phyloP scores from a whole-genome alignment of 345 rosid species.

The Salix arbutifolia region DNA sequence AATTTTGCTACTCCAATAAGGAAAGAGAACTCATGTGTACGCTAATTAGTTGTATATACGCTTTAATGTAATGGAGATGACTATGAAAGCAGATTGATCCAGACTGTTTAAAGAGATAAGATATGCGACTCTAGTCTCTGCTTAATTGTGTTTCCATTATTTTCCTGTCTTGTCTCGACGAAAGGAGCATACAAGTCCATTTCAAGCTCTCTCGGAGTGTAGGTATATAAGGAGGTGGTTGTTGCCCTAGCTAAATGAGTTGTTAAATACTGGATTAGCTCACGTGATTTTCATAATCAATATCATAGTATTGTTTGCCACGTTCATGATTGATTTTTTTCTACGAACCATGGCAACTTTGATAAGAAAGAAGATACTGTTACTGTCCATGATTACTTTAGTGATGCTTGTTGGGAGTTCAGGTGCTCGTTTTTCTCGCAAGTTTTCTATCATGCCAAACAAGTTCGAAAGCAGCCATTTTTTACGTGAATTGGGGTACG shows the following conservation, averaged over 20 bases:
- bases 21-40: not conserved
- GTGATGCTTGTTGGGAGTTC: conserved; percentile 14
- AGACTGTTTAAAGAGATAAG: not conserved
- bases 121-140: not conserved
- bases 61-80: conserved; percentile 21
- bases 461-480: not conserved
- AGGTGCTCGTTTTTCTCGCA: conserved; percentile 8
- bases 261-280: not conserved
- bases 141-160: not conserved
- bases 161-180: not conserved
- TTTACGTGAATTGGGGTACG: conserved; percentile 23
- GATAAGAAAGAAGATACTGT: not conserved
- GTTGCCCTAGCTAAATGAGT: not conserved
- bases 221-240: not conserved
- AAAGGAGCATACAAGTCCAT: not conserved
- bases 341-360: conserved; percentile 19
- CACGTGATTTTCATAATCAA: not conserved
- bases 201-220: not conserved
- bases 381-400: conserved; percentile 1
- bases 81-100: conserved; percentile 13
- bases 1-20: conserved; percentile 1
- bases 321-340: not conserved
- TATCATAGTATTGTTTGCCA: not conserved
- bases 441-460: not conserved
- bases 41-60: not conserved